These are phyloP conservation scores for Fusarium cyanostomum DNA, from an alignment of 2,329 filamentous ascomycete species.

Conservation along the genomic window DNA sequence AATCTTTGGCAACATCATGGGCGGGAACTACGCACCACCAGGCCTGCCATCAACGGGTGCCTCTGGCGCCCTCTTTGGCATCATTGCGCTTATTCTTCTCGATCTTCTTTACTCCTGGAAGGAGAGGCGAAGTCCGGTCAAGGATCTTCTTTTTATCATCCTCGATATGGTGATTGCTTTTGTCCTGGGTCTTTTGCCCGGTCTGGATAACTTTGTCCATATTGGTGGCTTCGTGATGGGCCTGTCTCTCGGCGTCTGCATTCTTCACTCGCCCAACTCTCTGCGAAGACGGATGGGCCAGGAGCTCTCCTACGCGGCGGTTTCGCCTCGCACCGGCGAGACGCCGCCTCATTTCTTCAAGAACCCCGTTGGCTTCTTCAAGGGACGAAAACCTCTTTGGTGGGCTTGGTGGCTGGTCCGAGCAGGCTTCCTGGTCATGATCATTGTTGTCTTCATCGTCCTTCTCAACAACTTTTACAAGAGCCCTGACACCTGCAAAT, in stretches of 20 bases:
- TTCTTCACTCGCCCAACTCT: slow-evolving; percentile 87
- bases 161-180: slow-evolving; percentile 91
- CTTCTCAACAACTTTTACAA: slow-evolving; percentile 93
- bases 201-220: slow-evolving; percentile 96
- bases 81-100: slow-evolving; percentile 87
- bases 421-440: slow-evolving; percentile 78
- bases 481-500: slow-evolving; percentile 74
- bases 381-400: slow-evolving; percentile 91
- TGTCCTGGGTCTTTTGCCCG: slow-evolving; percentile 88
- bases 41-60: slow-evolving; percentile 87
- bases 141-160: slow-evolving; percentile 87
- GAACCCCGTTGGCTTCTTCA: slow-evolving; percentile 82
- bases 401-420: slow-evolving; percentile 97
- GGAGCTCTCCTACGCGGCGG: slow-evolving; percentile 76
- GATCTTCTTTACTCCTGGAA: slow-evolving; percentile 95
- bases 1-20: slow-evolving; percentile 95
- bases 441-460: slow-evolving; percentile 85
- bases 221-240: slow-evolving; percentile 97
- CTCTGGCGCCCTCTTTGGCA: slow-evolving; percentile 89
- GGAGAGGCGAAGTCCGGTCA: slow-evolving; percentile 77
- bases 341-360: slow-evolving; percentile 66
- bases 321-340: slow-evolving; percentile 61
- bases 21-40: slow-evolving; percentile 89
- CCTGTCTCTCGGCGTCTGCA: slow-evolving; percentile 82
- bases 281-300: slow-evolving; percentile 78